Base-by-base conservation (phyloP, 345 rosid species). In the Citrus medica region DNA sequence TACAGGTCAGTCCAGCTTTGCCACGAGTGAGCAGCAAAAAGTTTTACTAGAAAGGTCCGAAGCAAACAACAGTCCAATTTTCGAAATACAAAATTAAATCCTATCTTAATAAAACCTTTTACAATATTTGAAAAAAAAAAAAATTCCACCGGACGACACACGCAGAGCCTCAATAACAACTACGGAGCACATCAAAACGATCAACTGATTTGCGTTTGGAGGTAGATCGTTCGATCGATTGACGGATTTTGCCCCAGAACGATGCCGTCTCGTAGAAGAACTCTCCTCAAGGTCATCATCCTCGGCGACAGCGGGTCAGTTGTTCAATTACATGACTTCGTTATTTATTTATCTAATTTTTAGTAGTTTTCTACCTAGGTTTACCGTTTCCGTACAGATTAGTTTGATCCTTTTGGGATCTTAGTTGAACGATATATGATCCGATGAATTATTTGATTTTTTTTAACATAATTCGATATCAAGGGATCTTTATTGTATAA, bases 261-360 rank as follows among this genome's bases (percentile, higher is more conserved):
- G 86, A 93, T 95, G 99, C 93, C 98, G 55, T 92, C 99, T 38
- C 97, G 97, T 65, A 82, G 98, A 77, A 90, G 95, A 61, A 93
- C 94, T 75, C 98, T 96, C 80, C 84, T 92, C 73, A 94, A 94
- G 90, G 97, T 96, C 91, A 96, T 96, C 84, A 92, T 96, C 82
- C 97, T 96, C 87, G 98, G 98, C 42, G 99, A 96, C 78, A 94
- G 98, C 89, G 99, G 98, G 99, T 96, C 78, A 51, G 82, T 40
- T 79, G 51, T 5, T 40, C 35, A 7, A 53, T 63, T 64, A 53
- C 22, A 17, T 53, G 58, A 17, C n/a, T 7, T 0, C 6, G 14
- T 12, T 7, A 7, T 16, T 64, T 30, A 30, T 27, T 27, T 42
- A 37, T 33, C 32, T 65, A 46, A 35, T 21, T 48, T 82, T 61